These are phyloP conservation scores for Globisporangium carolinianum DNA, from an alignment of 352 stramenopile genomes.

Conservation along the genomic window DNA sequence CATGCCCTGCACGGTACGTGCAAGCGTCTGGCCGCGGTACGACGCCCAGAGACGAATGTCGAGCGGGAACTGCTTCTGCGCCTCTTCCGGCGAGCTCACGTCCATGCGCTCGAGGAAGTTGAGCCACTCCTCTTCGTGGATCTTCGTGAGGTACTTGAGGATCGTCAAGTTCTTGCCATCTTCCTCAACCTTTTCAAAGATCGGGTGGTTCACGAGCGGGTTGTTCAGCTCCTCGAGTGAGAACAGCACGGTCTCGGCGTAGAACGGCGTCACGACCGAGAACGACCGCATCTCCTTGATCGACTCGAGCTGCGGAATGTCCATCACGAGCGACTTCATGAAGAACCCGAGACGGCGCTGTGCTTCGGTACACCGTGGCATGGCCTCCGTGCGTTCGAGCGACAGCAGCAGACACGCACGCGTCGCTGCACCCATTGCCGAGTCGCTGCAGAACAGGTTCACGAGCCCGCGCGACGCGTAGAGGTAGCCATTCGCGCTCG, in stretches of 20 bases:
- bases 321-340: slow-evolving; percentile 84
- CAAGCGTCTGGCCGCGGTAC: slow-evolving; percentile 74
- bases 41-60: slow-evolving; percentile 79
- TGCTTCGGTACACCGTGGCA: slow-evolving; percentile 55
- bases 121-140: slow-evolving; percentile 80
- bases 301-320: slow-evolving; percentile 68
- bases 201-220: slow-evolving; percentile 76
- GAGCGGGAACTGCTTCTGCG: slow-evolving; percentile 58
- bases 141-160: slow-evolving; percentile 81
- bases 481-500: slow-evolving; percentile 55
- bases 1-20: slow-evolving; percentile 77
- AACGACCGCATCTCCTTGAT: slow-evolving; percentile 86
- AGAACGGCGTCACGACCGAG: slow-evolving; percentile 81
- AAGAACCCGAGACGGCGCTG: slow-evolving; percentile 79
- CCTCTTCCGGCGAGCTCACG: slow-evolving; percentile 63
- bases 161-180: slow-evolving; percentile 83
- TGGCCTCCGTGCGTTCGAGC: slow-evolving; percentile 56
- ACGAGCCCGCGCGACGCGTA: slow-evolving; percentile 59
- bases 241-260: slow-evolving; percentile 75
- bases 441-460: slow-evolving; percentile 68
- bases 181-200: slow-evolving; percentile 80
- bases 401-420: slow-evolving; percentile 60
- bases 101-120: slow-evolving; percentile 83
- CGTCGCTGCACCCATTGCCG: slow-evolving; percentile 64
- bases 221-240: slow-evolving; percentile 77